phyloP scores from a whole-genome alignment of 2,329 filamentous ascomycete genomes.

The Cryphonectria carpinicola region DNA sequence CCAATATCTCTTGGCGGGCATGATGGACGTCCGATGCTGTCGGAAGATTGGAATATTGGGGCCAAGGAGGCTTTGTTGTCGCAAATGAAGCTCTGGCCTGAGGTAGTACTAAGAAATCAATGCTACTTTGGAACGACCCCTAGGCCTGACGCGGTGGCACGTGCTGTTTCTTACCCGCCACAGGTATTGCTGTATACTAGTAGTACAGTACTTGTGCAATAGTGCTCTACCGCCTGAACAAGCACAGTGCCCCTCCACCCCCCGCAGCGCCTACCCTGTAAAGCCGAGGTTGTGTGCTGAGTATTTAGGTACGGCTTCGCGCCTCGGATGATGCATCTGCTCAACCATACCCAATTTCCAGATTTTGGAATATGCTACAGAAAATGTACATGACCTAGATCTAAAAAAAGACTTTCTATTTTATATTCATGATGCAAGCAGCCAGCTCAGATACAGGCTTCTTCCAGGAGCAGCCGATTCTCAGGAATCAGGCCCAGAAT shows the following conservation, averaged over 20 bases:
- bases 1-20: background rate
- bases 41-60: background rate
- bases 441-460: constrained; percentile 55
- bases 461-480: constrained; percentile 56
- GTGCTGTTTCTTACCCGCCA: background rate
- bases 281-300: background rate
- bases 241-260: background rate
- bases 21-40: background rate
- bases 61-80: background rate
- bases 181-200: background rate
- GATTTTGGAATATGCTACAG: background rate
- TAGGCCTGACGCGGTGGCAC: constrained; percentile 9
- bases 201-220: background rate
- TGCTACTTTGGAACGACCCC: background rate
- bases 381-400: no score
- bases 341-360: background rate
- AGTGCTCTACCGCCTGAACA: constrained; percentile 40
- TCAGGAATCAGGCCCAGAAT: constrained; percentile 61
- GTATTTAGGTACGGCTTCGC: background rate
- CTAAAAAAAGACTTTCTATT: background rate
- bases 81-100: background rate
- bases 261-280: background rate
- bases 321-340: background rate
- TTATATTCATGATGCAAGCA: constrained; percentile 43
- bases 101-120: background rate